Evolutionary conservation across 2,329 filamentous ascomycete genomes (phyloP).

Genomic region (Colletotrichum siamense): DNA sequence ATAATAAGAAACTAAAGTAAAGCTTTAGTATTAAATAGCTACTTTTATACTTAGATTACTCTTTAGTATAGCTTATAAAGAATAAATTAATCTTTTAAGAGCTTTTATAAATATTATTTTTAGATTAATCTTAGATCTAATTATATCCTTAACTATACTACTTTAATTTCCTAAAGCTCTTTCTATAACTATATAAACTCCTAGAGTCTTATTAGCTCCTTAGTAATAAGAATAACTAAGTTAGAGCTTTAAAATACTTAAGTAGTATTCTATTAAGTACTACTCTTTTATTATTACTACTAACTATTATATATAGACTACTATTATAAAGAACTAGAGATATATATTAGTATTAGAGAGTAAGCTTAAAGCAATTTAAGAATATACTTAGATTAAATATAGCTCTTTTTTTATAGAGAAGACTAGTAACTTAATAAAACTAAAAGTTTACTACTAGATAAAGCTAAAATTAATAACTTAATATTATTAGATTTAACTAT

Average conservation of each 20-base stretch:
- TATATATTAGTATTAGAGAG: background rate
- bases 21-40: background rate
- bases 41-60: background rate
- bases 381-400: background rate
- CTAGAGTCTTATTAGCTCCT: background rate
- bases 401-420: background rate
- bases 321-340: background rate
- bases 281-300: background rate
- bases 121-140: background rate
- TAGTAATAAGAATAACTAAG: background rate
- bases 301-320: background rate
- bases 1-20: background rate
- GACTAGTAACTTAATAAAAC: background rate
- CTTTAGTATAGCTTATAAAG: background rate
- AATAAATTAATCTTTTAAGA: background rate
- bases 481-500: background rate
- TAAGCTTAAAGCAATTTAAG: background rate
- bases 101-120: background rate
- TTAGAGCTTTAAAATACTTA: background rate
- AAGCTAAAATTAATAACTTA: background rate
- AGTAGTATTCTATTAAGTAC: background rate
- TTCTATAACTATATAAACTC: background rate
- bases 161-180: background rate
- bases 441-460: background rate
- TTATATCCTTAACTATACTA: background rate